Percentiles rank a stretch among this genome's conserved stretches.
phyloP scores from a whole-genome alignment of 805 yeast genomes.

The Nakazawaea ernobii region DNA sequence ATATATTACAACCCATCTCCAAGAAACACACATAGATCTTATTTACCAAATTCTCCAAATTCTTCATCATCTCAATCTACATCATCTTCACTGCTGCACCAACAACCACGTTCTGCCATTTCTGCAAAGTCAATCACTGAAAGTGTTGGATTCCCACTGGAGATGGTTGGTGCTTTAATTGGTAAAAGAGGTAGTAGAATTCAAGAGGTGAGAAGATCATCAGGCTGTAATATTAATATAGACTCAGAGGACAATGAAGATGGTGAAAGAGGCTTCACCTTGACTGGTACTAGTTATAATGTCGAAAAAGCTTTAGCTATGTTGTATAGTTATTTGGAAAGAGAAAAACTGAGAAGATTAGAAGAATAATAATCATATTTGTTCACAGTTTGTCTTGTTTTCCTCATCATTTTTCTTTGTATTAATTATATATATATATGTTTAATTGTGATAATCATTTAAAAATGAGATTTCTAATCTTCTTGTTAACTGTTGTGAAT shows the following conservation, averaged over 20 bases:
- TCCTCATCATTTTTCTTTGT: neutral
- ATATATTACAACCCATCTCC: constrained; percentile 54
- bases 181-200: constrained; percentile 84
- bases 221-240: constrained; percentile 76
- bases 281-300: constrained; percentile 52
- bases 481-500: too few relatives aligned
- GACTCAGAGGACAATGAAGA: constrained; percentile 62
- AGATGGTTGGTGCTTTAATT: constrained; percentile 82
- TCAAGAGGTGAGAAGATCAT: constrained; percentile 73
- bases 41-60: neutral
- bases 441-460: too few relatives aligned
- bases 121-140: constrained; percentile 24
- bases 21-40: constrained; percentile 4
- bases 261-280: constrained; percentile 63
- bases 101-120: constrained; percentile 6
- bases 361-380: neutral
- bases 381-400: neutral
- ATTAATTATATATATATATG: neutral
- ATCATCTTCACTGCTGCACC: neutral
- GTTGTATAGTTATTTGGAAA: constrained; percentile 51
- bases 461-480: too few relatives aligned
- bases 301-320: constrained; percentile 53
- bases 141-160: constrained; percentile 61
- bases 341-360: constrained; percentile 40
- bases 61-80: neutral